Evolutionary conservation across 1,284 basidiomycete species (phyloP), one percentile per base, ranked within the genome.

Genomic region (Cutaneotrichosporon cutaneum): DNA sequence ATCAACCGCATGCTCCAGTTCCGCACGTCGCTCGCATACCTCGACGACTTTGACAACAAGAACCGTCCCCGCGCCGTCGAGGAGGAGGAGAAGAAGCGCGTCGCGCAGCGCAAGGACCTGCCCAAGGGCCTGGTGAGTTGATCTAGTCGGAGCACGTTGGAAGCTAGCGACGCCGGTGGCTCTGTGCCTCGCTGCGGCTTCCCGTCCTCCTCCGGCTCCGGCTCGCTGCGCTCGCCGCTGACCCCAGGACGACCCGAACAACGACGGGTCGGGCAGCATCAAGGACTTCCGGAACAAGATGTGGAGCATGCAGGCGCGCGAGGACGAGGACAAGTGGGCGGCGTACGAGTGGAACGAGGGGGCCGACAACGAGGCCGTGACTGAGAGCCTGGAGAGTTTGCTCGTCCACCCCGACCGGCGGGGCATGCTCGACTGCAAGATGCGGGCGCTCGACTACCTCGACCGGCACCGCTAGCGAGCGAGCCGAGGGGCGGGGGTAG

Each of bases 201-300:
- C 22, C n/a, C n/a, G 5, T 36, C 35, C 10, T 36, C 35, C n/a
- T n/a, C n/a, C n/a, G n/a, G n/a, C n/a, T n/a, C n/a, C n/a, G n/a
- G n/a, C n/a, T n/a, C n/a, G n/a, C n/a, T n/a, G n/a, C n/a, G 35
- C 35, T 36, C 35, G 35, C 33, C 47, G 51, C 47, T 58, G 55
- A 54, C 27, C 26, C 13, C 60, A 60, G 58, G 70, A 76, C 57
- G 74, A 77, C 58, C 72, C 75, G 27, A 69, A 75, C 27, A 74
- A 73, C 54, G 78, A 79, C 62, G 78, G 77, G 10, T 70, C 68
- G 22, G 78, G 78, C 9, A 70, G 70, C 4, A 74, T 79, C 61
- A 75, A 76, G 54, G 76, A 79, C 62, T 79, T 80, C 64, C 68
- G 78, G 45, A 72, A 73, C 58, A 77, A 77, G 64, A 76, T 79